A percentile compares a stretch with the other conserved stretches of the same genome.
phyloP scores from a whole-genome alignment of 345 rosid genomes.

The Abelmoschus esculentus region DNA sequence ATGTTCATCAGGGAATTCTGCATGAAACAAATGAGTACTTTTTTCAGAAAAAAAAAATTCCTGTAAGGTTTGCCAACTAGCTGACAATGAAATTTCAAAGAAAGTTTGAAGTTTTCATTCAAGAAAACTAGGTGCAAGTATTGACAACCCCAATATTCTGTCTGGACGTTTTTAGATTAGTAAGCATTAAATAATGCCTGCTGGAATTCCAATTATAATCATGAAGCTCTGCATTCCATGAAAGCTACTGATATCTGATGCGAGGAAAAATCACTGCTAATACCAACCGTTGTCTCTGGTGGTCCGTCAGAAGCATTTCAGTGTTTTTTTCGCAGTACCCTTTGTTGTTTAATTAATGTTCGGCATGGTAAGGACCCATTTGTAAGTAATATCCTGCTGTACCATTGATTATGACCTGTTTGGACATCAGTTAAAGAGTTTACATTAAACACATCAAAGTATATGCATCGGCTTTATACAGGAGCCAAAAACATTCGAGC shows the following conservation, averaged over 20 bases:
- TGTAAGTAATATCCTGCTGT: background rate
- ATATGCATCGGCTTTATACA: too few species aligned
- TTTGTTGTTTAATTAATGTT: too few species aligned
- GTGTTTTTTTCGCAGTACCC: too few species aligned
- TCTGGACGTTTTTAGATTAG: background rate
- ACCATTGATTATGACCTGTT: slow-evolving; percentile 1
- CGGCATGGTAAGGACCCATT: too few species aligned
- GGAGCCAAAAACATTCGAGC: too few species aligned
- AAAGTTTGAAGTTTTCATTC: background rate
- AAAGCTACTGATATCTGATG: slow-evolving; percentile 12
- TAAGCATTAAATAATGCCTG: background rate
- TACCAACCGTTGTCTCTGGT: slow-evolving; percentile 1
- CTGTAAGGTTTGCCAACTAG: slow-evolving; percentile 5
- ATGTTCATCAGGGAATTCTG: slow-evolving; percentile 1
- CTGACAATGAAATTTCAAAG: background rate
- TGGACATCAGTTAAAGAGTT: background rate
- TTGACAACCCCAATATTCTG: background rate
- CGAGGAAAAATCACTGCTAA: background rate
- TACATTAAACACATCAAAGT: background rate
- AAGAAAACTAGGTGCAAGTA: slow-evolving; percentile 8
- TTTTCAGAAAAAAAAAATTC: background rate
- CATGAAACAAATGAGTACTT: slow-evolving; percentile 10
- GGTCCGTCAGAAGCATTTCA: slow-evolving; percentile 8
- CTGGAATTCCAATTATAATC: background rate
- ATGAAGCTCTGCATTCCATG: slow-evolving; percentile 1